Evolutionary conservation across 352 stramenopile species (phyloP).

Genomic region (Pythium angustatum): DNA sequence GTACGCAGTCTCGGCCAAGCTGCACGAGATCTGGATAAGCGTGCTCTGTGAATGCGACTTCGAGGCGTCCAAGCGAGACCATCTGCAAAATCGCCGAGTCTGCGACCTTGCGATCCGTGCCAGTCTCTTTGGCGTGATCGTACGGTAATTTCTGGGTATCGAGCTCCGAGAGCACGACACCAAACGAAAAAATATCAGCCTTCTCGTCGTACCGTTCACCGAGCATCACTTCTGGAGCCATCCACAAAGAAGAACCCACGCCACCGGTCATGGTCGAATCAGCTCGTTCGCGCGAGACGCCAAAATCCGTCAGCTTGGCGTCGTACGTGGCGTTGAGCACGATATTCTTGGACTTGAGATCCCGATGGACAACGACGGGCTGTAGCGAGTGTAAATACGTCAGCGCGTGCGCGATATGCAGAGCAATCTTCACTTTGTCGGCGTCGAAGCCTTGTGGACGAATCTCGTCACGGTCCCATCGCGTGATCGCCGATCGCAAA

Average conservation of each 20-base stretch:
- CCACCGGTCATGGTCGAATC: slow-evolving; percentile 10
- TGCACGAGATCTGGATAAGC: slow-evolving; percentile 31
- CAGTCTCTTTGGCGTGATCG: slow-evolving; percentile 12
- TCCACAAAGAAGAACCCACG: slow-evolving; percentile 1
- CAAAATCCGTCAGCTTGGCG: slow-evolving; percentile 13
- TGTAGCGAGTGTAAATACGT: slow-evolving; percentile 13
- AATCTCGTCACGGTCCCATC: slow-evolving; percentile 22
- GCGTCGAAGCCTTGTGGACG: slow-evolving; percentile 42
- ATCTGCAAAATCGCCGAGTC: slow-evolving; percentile 8
- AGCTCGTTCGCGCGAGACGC: slow-evolving; percentile 6
- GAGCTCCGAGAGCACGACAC: slow-evolving; percentile 5
- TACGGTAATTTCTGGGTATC: slow-evolving; percentile 39
- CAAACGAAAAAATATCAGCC: slow-evolving; percentile 13
- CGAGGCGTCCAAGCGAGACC: slow-evolving; percentile 21
- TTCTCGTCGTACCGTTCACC: slow-evolving; percentile 15
- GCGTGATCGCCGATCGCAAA: slow-evolving; percentile 39
- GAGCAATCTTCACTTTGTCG: slow-evolving; percentile 22
- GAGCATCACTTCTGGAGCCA: slow-evolving; percentile 10
- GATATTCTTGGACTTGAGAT: slow-evolving; percentile 16
- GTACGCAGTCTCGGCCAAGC: slow-evolving; percentile 38
- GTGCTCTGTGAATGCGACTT: slow-evolving; percentile 38
- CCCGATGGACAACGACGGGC: slow-evolving; percentile 6
- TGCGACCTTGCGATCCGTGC: background rate
- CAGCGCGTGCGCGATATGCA: slow-evolving; percentile 8
- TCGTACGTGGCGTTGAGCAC: slow-evolving; percentile 10